These are phyloP conservation scores for Mycena belliarum DNA, from an alignment of 768 basidiomycete species.

Conservation along the genomic window DNA sequence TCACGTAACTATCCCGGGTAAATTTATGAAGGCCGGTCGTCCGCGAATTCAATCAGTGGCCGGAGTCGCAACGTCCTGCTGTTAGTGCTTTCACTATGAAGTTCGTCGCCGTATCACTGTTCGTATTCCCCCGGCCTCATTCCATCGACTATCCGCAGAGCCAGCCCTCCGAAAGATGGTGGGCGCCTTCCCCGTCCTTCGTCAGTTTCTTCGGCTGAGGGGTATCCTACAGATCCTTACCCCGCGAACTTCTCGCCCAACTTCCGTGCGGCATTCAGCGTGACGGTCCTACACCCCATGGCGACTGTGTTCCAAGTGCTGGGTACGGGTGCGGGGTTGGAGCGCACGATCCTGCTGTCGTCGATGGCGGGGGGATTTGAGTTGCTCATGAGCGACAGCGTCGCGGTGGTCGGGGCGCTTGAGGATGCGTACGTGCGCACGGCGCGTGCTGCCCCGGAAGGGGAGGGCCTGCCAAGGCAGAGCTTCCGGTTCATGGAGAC, in stretches of 20 bases:
- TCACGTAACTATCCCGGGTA: no score
- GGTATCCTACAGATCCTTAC: slow-evolving; percentile 9
- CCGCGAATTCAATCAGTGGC: no score
- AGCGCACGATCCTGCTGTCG: slow-evolving; percentile 5
- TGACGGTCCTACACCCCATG: slow-evolving; percentile 14
- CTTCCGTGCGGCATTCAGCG: slow-evolving; percentile 13
- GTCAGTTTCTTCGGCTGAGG: not conserved
- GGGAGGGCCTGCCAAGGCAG: slow-evolving; percentile 15
- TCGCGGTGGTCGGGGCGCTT: slow-evolving; percentile 11
- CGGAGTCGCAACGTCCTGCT: no score
- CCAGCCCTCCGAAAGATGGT: no score
- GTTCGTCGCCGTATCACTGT: no score
- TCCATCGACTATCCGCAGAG: no score
- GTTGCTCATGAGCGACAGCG: not conserved
- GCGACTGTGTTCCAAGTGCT: slow-evolving; percentile 19
- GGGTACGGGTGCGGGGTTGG: slow-evolving; percentile 14
- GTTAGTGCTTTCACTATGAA: no score
- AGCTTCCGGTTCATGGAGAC: slow-evolving; percentile 16
- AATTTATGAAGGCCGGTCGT: no score
- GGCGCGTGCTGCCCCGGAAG: not conserved
- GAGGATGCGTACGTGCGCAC: slow-evolving; percentile 19
- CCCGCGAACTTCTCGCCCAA: slow-evolving; percentile 22
- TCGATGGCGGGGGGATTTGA: slow-evolving; percentile 15
- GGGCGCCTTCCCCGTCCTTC: not conserved
- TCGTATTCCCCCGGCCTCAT: no score